Evolutionary conservation across 176 grass and related monocot genomes (phyloP), one percentile per base, ranked within the genome.

Genomic region (Musa schizocarpa): DNA sequence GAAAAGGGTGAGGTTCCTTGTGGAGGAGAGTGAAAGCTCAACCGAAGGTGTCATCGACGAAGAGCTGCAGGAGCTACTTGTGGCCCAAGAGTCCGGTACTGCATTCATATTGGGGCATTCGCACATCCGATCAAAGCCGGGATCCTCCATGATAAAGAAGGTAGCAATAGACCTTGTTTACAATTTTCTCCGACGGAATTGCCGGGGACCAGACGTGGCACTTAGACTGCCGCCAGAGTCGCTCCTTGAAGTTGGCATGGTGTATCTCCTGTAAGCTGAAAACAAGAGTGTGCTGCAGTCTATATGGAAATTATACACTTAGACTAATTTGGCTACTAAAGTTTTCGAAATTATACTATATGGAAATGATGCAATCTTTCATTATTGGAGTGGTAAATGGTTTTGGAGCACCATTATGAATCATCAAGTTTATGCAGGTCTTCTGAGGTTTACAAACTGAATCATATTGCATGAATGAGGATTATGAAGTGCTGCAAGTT

Each of bases 151-250:
- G 16, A 49, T 75, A 43, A 75, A 75, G 54, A 75, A 61, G 53
- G 13, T 24, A 10, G 54, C 73, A 1, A 61, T 75, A 10, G 9
- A 59, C n/a, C 55, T 53, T 13, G 12, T 56, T 10, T 75, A 75
- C 73, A 75, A 59, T 75, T 75, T 75, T 48, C 54, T 75, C 16
- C 53, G 55, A 12, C 53, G 55, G 73, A 75, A 75, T 75, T 75
- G 73, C 27, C 73, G 73, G 25, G 54, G 73, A 49, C 73, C 73
- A 6, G 27, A 75, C 3, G 73, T 75, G 73, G 54, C 73, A 13
- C 73, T 75, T 9, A 16, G 53, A 75, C 9, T 75, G 23, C 73
- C 73, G 61, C 73, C 73, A 58, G 54, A 56, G 19, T 75, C 73
- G 11, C 73, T 75, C 53, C 73, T 75, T 49, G 73, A 75, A 75